Evolutionary conservation across 306 rosid species (phyloP), one percentile per base, ranked within the genome.

Genomic region (Canavalia ensiformis): DNA sequence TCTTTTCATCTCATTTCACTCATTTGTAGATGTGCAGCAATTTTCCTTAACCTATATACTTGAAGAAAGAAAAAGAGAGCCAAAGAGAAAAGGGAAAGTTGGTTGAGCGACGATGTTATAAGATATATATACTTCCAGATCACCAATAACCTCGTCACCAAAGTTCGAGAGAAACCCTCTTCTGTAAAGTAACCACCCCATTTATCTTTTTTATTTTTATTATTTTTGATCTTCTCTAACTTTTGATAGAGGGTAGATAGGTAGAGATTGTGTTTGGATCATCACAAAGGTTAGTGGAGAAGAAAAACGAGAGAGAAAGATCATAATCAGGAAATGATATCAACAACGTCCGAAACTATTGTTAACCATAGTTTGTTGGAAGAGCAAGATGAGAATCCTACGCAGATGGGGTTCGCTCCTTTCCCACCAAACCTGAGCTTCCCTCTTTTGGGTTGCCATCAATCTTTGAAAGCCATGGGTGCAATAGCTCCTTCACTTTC

Each of bases 361-460:
- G 60, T 87, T 68, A 89, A 89, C 77, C 90, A 88, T 11, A 82
- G 74, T n/a, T 83, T 93, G 73, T 89, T 85, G 10, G 97, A 92
- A 56, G 92, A 88, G 69, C 88, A 91, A 34, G 93, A 87, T 79
- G 52, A 79, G 77, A 75, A 74, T 77, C 59, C 86, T 52, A 42
- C 84, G 7, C 88, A 89, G 78, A 81, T 90, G 97, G 97, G 90
- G 2, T 96, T 88, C 80, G 70, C 90, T 81, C 82, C 91, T 72
- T 90, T 89, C 64, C 85, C 95, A 74, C 58, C 91, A 81, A 90
- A 88, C 78, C 42, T 88, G 77, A 67, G 60, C 75, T 86, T 87
- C 18, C 86, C 92, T 66, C 74, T 94, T 54, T 64, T 92, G 76
- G 91, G 84, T 35, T 86, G 89, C 63, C 76, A 80, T 50, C 97